These are phyloP conservation scores for Chytriomyces hyalinus DNA, from an alignment of 192 early-diverging fungal genomes.

Conservation along the genomic window DNA sequence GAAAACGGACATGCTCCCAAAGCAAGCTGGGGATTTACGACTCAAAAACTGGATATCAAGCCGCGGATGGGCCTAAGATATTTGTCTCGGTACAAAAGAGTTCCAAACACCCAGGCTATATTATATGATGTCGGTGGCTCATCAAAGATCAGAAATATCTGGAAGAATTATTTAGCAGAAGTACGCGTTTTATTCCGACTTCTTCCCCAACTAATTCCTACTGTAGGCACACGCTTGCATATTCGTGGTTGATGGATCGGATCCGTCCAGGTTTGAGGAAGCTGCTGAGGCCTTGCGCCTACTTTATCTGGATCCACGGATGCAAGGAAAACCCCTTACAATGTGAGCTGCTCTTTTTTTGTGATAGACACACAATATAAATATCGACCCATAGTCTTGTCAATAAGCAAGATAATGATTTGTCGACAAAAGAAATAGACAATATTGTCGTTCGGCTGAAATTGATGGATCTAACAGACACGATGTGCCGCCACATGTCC, in stretches of 20 bases:
- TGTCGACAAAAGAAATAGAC: background rate
- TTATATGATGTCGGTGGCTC: slow-evolving; percentile 33
- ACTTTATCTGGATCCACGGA: slow-evolving; percentile 21
- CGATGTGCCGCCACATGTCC: background rate
- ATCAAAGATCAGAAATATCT: slow-evolving; percentile 28
- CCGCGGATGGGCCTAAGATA: background rate
- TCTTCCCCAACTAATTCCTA: background rate
- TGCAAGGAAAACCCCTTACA: slow-evolving; percentile 23
- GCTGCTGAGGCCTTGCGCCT: slow-evolving; percentile 14
- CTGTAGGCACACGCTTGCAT: slow-evolving; percentile 22
- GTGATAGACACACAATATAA: background rate
- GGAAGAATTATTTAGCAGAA: slow-evolving; percentile 34
- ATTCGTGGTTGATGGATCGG: slow-evolving; percentile 20
- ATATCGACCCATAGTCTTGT: slow-evolving; percentile 1
- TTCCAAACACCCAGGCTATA: slow-evolving; percentile 18
- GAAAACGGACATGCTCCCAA: background rate
- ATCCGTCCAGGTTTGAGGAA: slow-evolving; percentile 18
- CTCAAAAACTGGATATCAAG: slow-evolving; percentile 9
- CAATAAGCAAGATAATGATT: slow-evolving; percentile 17
- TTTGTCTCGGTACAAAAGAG: background rate
- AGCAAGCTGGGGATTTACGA: slow-evolving; percentile 30
- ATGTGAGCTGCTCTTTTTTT: slow-evolving; percentile 18
- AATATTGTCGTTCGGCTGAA: background rate
- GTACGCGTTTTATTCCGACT: background rate
- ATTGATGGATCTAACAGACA: background rate